Conservation (phyloP, 441 rosid genomes). For the Pelargonium citronellum region DNA sequence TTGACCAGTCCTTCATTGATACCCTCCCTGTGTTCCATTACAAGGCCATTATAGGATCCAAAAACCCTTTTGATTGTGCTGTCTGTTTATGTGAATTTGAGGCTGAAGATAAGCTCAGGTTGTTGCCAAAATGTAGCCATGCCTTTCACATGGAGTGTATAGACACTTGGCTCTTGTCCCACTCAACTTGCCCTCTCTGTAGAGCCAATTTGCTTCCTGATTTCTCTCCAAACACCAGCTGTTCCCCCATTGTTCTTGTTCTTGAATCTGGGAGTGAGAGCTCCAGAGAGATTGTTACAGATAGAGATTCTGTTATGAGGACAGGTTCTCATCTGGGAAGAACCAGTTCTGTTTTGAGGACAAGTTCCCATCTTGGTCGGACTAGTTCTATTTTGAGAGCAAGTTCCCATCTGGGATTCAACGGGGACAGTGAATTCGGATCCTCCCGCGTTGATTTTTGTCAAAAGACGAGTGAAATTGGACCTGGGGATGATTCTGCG, state of each 20-base stretch:
- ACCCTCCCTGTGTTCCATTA: constrained; percentile 81
- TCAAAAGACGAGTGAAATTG: constrained; percentile 30
- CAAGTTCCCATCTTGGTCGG: too few relatives aligned
- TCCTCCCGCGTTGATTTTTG: constrained; percentile 35
- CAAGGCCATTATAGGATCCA: constrained; percentile 69
- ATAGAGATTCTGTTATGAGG: constrained; percentile 28
- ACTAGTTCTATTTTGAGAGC: neutral
- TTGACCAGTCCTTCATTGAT: constrained; percentile 90
- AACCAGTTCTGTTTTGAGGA: constrained; percentile 28
- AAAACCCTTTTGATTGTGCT: constrained; percentile 83
- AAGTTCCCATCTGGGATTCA: constrained; percentile 37
- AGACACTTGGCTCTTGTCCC: constrained; percentile 95
- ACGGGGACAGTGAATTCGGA: constrained; percentile 39
- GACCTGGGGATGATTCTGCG: constrained; percentile 30
- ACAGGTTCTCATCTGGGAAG: constrained; percentile 24
- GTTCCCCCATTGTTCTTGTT: constrained; percentile 63
- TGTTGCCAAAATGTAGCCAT: constrained; percentile 91
- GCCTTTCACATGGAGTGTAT: constrained; percentile 95
- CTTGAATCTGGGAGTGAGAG: constrained; percentile 86
- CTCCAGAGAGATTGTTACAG: constrained; percentile 57
- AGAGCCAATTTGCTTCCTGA: constrained; percentile 64
- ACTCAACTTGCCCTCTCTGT: constrained; percentile 94
- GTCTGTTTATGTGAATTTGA: constrained; percentile 92
- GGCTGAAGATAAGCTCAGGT: constrained; percentile 75
- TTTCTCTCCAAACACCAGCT: constrained; percentile 41